Evolutionary conservation across 2,329 filamentous ascomycete species (phyloP), one percentile per base, ranked within the genome.

Genomic region (Sodiomyces alkalinus): DNA sequence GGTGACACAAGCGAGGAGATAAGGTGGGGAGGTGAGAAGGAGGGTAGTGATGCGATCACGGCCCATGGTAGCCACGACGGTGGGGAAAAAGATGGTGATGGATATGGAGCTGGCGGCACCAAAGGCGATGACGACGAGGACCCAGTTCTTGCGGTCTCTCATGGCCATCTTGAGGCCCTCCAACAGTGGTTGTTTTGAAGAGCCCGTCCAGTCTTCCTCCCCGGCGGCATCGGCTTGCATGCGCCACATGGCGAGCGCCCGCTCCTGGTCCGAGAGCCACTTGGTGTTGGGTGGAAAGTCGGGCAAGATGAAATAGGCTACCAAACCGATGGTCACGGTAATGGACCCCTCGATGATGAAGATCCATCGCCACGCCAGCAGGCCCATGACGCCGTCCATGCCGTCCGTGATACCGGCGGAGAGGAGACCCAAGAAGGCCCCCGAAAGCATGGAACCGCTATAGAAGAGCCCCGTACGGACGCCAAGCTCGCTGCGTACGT

Each of bases 281-380:
- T 21, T 28, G 1, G 41, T 45, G 15, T 37, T 44, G 18, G 39
- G 27, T 2, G 77, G 77, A 37, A 79, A 78, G 43, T 81, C 69
- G 1, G 76, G 76, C 10, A 83, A 54, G 17, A 80, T 50, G 39
- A 68, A 71, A 43, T 62, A 63, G 2, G 71, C 60, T 1, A 46
- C 40, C 5, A 70, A 44, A 7, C 52, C 53, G 9, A 56, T 34
- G 4, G 52, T 13, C 12, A 52, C 47, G 2, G 76, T 81, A 33
- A 76, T 60, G 11, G 61, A 56, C 15, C 77, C 77, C 46, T 82
- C 76, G 21, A 81, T 71, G 30, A 82, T 72, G 51, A 80, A 80
- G 0, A 79, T 53, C 69, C 70, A 76, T 9, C 72, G 57, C 75
- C 64, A 80, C 3, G 30, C 35, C 11, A 30, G 28, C 1, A 37